Percentiles rank a stretch among this genome's conserved stretches.
These are phyloP conservation scores for Ophiocordyceps camponoti-floridani DNA, from an alignment of 2,329 filamentous ascomycete genomes.

Conservation along the genomic window DNA sequence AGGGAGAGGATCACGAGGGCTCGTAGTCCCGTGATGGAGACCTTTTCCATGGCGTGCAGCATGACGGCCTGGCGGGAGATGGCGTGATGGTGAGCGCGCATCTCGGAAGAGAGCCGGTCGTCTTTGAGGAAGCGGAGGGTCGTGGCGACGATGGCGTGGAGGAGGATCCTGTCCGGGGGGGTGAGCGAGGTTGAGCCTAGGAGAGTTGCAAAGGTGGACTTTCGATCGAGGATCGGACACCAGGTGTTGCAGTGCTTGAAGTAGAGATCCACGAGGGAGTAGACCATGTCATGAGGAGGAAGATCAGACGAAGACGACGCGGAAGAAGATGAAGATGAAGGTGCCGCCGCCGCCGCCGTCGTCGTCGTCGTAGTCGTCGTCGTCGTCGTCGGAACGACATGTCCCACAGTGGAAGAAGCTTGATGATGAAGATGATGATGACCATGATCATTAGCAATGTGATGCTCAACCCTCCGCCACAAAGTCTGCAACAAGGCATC, in stretches of 20 bases:
- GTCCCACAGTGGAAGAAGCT: not conserved
- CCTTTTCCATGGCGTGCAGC: constrained; percentile 22
- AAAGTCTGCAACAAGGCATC: constrained; percentile 24
- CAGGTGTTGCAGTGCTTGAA: constrained; percentile 48
- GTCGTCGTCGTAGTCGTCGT: too few species aligned
- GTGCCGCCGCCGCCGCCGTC: not conserved
- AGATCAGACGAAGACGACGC: constrained; percentile 17
- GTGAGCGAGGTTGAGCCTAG: constrained; percentile 21
- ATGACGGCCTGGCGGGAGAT: constrained; percentile 20
- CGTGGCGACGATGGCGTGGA: constrained; percentile 25
- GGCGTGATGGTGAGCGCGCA: constrained; percentile 19
- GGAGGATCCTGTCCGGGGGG: constrained; percentile 20
- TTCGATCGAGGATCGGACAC: constrained; percentile 27
- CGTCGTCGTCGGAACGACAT: too few species aligned
- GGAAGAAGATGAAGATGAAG: not conserved
- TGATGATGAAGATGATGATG: constrained; percentile 7
- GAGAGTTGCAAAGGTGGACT: constrained; percentile 20
- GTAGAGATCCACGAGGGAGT: constrained; percentile 40
- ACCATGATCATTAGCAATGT: constrained; percentile 13
- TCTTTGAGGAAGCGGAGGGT: constrained; percentile 24
- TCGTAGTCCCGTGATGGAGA: constrained; percentile 18
- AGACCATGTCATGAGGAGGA: constrained; percentile 41
- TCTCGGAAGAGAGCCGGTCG: constrained; percentile 16
- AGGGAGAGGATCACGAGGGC: constrained; percentile 22
- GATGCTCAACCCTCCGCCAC: constrained; percentile 23